These are phyloP conservation scores for Leptographium wingfieldii DNA, from an alignment of 2,329 filamentous ascomycete species.

Conservation along the genomic window DNA sequence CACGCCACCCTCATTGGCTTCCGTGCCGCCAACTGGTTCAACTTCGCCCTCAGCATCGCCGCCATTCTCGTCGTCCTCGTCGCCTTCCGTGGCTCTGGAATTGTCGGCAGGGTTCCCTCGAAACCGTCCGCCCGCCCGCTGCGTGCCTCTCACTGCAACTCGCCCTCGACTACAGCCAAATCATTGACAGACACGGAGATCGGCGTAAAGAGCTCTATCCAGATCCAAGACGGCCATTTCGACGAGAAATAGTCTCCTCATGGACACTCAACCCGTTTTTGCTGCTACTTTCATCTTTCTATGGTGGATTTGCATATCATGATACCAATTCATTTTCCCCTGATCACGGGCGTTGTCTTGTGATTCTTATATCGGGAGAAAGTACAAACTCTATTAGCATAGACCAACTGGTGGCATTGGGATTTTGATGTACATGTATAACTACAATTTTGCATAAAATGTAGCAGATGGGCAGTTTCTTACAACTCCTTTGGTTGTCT, in stretches of 20 bases:
- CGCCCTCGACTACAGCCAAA: not conserved
- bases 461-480: not conserved
- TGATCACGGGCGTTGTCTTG: not conserved
- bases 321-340: not conserved
- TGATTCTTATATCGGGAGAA: not conserved
- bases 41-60: slow-evolving; percentile 32
- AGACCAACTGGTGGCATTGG: not conserved
- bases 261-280: not conserved
- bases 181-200: not conserved
- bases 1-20: slow-evolving; percentile 32
- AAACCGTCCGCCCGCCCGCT: not conserved
- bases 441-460: not conserved
- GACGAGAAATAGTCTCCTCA: not conserved
- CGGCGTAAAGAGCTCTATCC: not conserved
- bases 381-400: too few species aligned
- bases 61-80: slow-evolving; percentile 31
- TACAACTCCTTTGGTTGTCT: not conserved
- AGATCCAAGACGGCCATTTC: not conserved
- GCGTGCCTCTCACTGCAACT: not conserved
- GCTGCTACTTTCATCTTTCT: not conserved
- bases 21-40: slow-evolving; percentile 38
- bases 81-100: slow-evolving; percentile 38
- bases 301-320: not conserved
- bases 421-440: not conserved
- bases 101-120: slow-evolving; percentile 26